Base-by-base conservation (phyloP, 495 filamentous ascomycete species). In the Aspergillus sclerotiicarbonarius region DNA sequence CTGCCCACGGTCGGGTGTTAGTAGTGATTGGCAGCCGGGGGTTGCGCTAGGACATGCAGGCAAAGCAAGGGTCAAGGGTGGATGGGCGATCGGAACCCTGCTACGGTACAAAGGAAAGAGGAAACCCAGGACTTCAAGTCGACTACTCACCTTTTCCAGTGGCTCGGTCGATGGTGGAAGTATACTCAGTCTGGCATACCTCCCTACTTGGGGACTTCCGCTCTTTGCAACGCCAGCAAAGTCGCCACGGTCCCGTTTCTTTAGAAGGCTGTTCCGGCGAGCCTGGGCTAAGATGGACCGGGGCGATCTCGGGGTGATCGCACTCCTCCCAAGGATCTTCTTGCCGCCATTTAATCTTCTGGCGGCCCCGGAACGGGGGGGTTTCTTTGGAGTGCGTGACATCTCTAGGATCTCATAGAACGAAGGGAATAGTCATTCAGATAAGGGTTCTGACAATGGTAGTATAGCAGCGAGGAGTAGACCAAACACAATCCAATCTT, bases 1-100 rank as follows among this genome's bases (percentile, higher is more conserved):
- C 74, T 77, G 43, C 19, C 2, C n/a, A 31, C 39, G 5, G 37
- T 32, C 31, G 30, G 33, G 20, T n/a, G 53, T 63, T 53, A 66
- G 57, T 18, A 29, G 53, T 16, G 25, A 0, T 32, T n/a, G n/a
- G 21, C 25, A 25, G 21, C 43, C 25, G 37, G 15, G 15, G 53
- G 25, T 32, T 21, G 39, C 39, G 56, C 59, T 32, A 56, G 52
- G 37, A 54, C 32, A 20, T 53, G 53, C 43, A 47, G 18, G 35
- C 20, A 19, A 47, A 57, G 53, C 59, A 62, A 58, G 58, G 52
- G 41, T 5, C 21, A 61, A 35, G 29, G 39, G 10, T 4, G 35
- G 13, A 19, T 19, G 56, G 29, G 29, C 20, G 13, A 51, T 33
- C 25, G 4, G 8, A 53, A 43, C 44, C 21, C 47, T n/a, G n/a